These are phyloP conservation scores for Termitomyces sp. DNA, from an alignment of 768 basidiomycete genomes.

Conservation along the genomic window DNA sequence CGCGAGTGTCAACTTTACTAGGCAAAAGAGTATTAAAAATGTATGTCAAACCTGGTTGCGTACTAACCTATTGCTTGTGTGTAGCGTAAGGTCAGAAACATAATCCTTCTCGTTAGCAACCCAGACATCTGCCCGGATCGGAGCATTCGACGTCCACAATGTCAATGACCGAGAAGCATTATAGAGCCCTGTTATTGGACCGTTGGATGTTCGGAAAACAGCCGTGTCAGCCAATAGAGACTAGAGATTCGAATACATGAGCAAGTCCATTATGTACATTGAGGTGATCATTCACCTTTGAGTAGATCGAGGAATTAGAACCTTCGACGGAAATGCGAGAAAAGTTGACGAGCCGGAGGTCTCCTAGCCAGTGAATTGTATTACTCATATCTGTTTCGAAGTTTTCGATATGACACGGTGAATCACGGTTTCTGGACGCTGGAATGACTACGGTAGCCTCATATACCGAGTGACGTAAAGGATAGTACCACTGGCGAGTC, in stretches of 20 bases:
- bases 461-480: background rate
- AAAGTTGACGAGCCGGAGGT: slow-evolving; percentile 32
- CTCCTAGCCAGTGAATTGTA: slow-evolving; percentile 30
- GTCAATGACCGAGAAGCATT: slow-evolving; percentile 28
- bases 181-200: slow-evolving; percentile 37
- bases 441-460: slow-evolving; percentile 34
- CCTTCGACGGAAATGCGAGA: slow-evolving; percentile 27
- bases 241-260: slow-evolving; percentile 8
- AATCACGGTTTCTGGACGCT: slow-evolving; percentile 11
- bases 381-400: slow-evolving; percentile 38
- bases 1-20: slow-evolving; percentile 26
- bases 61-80: slow-evolving; percentile 39
- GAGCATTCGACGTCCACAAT: slow-evolving; percentile 35
- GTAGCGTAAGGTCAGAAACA: slow-evolving; percentile 22
- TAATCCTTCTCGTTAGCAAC: slow-evolving; percentile 23
- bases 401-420: slow-evolving; percentile 28
- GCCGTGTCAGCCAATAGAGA: slow-evolving; percentile 14
- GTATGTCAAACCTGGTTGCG: background rate
- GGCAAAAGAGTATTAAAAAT: background rate
- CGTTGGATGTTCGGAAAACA: slow-evolving; percentile 23
- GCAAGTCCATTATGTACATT: background rate
- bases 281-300: slow-evolving; percentile 22
- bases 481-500: slow-evolving; percentile 6
- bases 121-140: slow-evolving; percentile 32
- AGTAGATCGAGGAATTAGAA: slow-evolving; percentile 27